Conservation (phyloP, 2,329 filamentous ascomycete genomes). For the Paecilomyces dactylethromorphus region DNA sequence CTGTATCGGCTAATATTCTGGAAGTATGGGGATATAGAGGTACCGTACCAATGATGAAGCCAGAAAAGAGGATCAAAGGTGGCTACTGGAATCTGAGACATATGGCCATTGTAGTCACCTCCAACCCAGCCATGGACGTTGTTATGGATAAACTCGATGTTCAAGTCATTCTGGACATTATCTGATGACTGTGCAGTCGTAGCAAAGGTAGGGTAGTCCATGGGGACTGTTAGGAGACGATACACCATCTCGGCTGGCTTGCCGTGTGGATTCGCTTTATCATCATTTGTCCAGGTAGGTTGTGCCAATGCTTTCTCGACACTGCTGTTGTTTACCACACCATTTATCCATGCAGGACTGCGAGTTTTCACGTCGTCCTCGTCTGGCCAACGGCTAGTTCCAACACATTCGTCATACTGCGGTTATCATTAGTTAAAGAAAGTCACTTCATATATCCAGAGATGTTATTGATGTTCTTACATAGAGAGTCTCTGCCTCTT, state of each 20-base stretch:
- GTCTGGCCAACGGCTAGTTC: background rate
- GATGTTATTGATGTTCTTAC: no score
- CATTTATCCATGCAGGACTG: background rate
- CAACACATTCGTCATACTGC: background rate
- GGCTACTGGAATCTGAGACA: conserved; percentile 4
- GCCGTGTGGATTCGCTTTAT: background rate
- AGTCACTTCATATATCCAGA: no score
- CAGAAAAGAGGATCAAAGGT: conserved; percentile 9
- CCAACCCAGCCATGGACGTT: conserved; percentile 4
- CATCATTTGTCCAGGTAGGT: background rate
- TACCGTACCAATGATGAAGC: conserved; percentile 7
- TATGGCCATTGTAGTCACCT: conserved; percentile 3
- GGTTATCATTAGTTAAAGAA: no score
- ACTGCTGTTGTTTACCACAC: background rate
- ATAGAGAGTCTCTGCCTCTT: no score
- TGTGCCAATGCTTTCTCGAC: background rate
- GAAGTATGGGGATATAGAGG: background rate
- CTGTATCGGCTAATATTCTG: background rate
- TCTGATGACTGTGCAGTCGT: background rate
- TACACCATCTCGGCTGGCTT: background rate
- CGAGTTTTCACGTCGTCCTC: background rate
- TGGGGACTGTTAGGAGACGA: background rate
- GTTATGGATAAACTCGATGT: conserved; percentile 5
- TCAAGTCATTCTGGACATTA: background rate
- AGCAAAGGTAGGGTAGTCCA: background rate